Base-by-base conservation (phyloP, 257 asterid genomes). In the Scutellaria galericulata region DNA sequence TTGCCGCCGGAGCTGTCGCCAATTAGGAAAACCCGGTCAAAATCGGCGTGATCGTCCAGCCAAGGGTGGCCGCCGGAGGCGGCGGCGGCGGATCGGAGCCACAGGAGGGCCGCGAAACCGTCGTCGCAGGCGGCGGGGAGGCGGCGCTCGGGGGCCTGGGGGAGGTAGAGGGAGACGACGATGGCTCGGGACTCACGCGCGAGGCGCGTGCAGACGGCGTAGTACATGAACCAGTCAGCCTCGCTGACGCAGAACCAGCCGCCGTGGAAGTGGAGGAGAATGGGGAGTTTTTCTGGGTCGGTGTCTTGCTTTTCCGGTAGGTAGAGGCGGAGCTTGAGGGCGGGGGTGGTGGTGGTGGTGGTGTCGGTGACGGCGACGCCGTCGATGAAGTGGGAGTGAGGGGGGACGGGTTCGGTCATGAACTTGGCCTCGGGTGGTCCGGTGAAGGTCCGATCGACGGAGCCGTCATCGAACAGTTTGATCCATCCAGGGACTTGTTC, bases 1-100 rank as follows among this genome's bases (percentile, higher is more conserved):
- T 86, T 86, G 0, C 79, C 95, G 11, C 95, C 95, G 72, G 95
- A 84, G 86, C 95, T 88, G 74, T 88, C 95, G 0, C 95, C 95
- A 15, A 88, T 74, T 20, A 88, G 81, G 81, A 88, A 88, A 8
- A 88, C 85, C n/a, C 83, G 57, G 39, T 12, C 14, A 52, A 84
- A 83, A 27, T 88, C 83, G 0, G 75, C 90, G 22, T 64, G 72
- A 0, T 77, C 72, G 0, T 13, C n/a, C 45, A 83, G 82, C 83
- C 89, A 77, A 0, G 79, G 72, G 40, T 79, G 75, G 2, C 18
- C 18, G 5, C 14, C 18, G 5, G 14, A 5, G 39, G 40, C 7
- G 1, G 84, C 18, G 6, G 90, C 85, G 35, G 73, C 66, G 27
- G 80, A 74, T 2, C 78, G 80, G 22, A 84, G 86, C 83, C 83